Base-by-base conservation (phyloP, 1,284 basidiomycete genomes). In the Apiotrichum brassicae region DNA sequence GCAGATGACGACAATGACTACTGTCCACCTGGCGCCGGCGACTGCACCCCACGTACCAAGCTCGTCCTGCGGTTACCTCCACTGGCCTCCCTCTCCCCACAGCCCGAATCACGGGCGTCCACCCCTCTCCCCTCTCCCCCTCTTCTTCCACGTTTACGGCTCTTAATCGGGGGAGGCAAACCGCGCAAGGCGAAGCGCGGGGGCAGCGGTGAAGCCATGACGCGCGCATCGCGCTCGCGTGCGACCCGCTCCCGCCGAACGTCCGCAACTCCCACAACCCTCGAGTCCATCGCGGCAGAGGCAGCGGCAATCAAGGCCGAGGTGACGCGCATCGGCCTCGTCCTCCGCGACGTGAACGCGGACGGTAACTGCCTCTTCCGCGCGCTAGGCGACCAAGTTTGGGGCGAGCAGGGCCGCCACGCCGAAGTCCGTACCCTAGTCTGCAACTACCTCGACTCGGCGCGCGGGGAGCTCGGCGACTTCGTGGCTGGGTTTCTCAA, bases 311-410 rank as follows among this genome's bases (percentile, higher is more conserved):
- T 65, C 42, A 57, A 54, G 43, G 40, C 43, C 3, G 63, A 65
- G 44, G 51, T 65, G 16, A 24, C 53, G 12, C 57, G 68, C 12
- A 42, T 71, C 19, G 58, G 58, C 6, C 54, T 71, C 22, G 42
- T 36, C 4, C 51, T 71, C 43, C 57, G 68, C 16, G 66, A 71
- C 46, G 65, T 71, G 1, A 56, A 61, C n/a, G 66, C 65, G 25
- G 68, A 71, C 56, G 68, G 68, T 16, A 71, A 71, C 51, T 71
- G 68, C 48, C 50, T 69, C 20, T 71, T 71, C 51, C 52, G 68
- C 37, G 63, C 63, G 3, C 43, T 71, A 33, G 59, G 58, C 7
- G 66, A 68, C 48, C 68, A 71, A 49, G 56, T 68, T 5, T 71
- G 63, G 57, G 68, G 68, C 39, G 59, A 60, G 11, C 57, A 65